Evolutionary conservation across 2,329 filamentous ascomycete species (phyloP).

Genomic region (Colletotrichum sp.): DNA sequence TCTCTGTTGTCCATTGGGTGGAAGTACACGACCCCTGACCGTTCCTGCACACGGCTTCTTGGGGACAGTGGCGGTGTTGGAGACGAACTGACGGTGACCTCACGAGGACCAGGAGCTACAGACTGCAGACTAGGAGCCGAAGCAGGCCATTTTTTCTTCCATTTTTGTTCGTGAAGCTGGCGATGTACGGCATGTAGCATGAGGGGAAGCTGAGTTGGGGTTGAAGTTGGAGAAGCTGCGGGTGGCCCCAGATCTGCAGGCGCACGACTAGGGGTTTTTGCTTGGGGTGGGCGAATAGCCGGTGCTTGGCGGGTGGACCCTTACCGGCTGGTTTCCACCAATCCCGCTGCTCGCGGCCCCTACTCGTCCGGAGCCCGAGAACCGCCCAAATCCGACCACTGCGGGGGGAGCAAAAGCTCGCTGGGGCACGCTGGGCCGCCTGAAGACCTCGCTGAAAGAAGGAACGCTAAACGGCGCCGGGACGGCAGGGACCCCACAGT

Average conservation of each 20-base stretch:
- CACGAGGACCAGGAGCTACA: neutral
- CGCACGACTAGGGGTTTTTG: neutral
- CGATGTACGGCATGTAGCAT: neutral
- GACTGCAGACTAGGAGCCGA: neutral
- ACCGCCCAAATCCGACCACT: conserved; percentile 16
- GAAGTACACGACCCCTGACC: conserved; percentile 7
- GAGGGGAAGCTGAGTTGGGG: conserved; percentile 13
- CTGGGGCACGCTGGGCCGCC: neutral
- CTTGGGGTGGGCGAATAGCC: neutral
- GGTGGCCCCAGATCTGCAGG: neutral
- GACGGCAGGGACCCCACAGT: neutral
- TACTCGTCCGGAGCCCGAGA: conserved; percentile 20
- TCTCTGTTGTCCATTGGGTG: conserved; percentile 16
- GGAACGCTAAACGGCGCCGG: neutral
- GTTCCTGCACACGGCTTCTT: conserved; percentile 4
- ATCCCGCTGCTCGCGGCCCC: neutral
- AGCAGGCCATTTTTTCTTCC: neutral
- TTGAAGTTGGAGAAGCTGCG: conserved; percentile 5
- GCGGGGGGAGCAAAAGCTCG: neutral
- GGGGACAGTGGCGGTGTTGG: conserved; percentile 2
- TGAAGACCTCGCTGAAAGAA: neutral
- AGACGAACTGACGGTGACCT: neutral
- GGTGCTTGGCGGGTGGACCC: conserved; percentile 7
- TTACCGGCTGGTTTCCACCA: conserved; percentile 2
- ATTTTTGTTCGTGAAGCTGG: conserved; percentile 9